These are phyloP conservation scores for Aspergillus ellipticus DNA, from an alignment of 495 filamentous ascomycete species.

Conservation along the genomic window DNA sequence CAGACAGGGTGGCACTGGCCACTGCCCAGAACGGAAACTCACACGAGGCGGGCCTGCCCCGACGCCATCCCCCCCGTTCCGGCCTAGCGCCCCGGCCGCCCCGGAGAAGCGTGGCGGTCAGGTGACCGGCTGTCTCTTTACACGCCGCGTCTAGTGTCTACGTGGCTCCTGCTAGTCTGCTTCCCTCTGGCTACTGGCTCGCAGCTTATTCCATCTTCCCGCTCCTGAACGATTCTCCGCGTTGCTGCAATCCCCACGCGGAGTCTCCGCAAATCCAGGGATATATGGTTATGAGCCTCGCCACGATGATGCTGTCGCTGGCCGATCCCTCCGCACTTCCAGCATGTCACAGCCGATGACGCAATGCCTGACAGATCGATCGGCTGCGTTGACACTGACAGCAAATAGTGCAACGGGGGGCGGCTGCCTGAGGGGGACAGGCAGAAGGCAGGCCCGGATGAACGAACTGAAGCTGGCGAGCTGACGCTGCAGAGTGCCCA, in stretches of 20 bases:
- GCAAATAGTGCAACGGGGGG: neutral
- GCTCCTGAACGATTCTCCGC: constrained; percentile 4
- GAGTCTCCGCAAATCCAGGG: neutral
- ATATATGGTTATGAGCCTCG: neutral
- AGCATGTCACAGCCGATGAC: neutral
- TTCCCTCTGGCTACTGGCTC: too few relatives aligned
- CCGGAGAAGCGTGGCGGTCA: neutral
- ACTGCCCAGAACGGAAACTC: neutral
- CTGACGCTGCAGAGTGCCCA: too few relatives aligned
- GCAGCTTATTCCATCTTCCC: too few relatives aligned
- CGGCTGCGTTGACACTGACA: neutral
- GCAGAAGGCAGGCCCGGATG: too few relatives aligned
- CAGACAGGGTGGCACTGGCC: too few relatives aligned
- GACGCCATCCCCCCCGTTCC: neutral
- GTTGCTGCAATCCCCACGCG: neutral
- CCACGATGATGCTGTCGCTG: neutral
- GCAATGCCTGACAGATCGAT: neutral
- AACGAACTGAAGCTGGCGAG: too few relatives aligned
- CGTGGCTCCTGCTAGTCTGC: neutral
- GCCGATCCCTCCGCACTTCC: neutral
- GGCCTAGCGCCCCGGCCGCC: neutral
- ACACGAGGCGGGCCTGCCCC: neutral
- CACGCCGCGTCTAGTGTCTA: neutral
- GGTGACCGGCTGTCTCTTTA: constrained; percentile 3
- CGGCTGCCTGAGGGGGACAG: too few relatives aligned